Base-by-base conservation (phyloP, 2,329 filamentous ascomycete genomes). In the Penicillium sp. region DNA sequence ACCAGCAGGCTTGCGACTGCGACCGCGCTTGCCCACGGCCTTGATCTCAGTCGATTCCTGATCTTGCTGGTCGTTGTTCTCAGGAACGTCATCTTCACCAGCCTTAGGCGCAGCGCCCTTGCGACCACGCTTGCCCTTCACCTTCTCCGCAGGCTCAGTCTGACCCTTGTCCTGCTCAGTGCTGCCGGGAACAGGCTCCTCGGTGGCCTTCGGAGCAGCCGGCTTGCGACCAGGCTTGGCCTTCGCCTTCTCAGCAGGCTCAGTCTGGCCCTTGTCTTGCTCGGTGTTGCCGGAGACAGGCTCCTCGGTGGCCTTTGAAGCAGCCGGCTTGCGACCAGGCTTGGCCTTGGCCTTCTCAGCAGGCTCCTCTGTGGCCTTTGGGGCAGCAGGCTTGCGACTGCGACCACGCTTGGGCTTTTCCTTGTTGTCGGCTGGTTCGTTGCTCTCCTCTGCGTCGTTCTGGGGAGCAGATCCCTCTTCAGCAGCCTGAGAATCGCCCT, bases 71-170 rank as follows among this genome's bases (percentile, higher is more conserved):
- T 31, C 29, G 10, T 31, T 31, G 29, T 31, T 31, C 7, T 31
- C 29, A 10, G 29, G 29, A 7, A 31, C 8, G 38, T 9, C 14
- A 27, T 4, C 4, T 8, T 46, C 49, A 18, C 41, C 21, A 14
- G 18, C 18, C 18, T 18, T 18, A 18, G 18, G 2, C 18, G 41
- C 21, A 13, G 27, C 42, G 41, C 40, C 45, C 44, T 51, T 47
- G 31, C 58, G 48, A n/a, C 56, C 48, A 29, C 58, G 50, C 51
- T 50, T 56, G 3, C 49, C 47, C 47, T 58, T 59, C 4, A 9
- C 13, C 11, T 36, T 36, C 13, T 13, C 34, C 13, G 34, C 46
- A 13, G 45, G 14, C n/a, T 24, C 38, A 16, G 32, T 29, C 22
- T 42, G 16, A 29, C 21, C 29, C 24, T 41, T 48, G 16, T 41